phyloP scores from a whole-genome alignment of 768 basidiomycete species.

The Artomyces pyxidatus region DNA sequence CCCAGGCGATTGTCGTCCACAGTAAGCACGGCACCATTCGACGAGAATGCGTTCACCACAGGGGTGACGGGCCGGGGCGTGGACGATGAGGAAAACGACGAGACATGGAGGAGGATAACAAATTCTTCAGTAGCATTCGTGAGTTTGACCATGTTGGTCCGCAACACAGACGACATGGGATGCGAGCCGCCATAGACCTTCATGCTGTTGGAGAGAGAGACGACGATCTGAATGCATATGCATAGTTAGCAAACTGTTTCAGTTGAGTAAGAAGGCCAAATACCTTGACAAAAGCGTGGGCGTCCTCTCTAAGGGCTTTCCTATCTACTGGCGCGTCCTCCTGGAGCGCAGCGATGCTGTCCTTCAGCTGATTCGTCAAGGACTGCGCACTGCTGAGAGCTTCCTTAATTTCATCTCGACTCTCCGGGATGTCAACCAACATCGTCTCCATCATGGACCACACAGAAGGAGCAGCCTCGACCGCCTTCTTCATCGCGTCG shows the following conservation, averaged over 20 bases:
- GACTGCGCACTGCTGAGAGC: constrained; percentile 53
- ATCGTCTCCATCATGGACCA: constrained; percentile 79
- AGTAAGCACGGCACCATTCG: not conserved
- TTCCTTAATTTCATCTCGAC: constrained; percentile 39
- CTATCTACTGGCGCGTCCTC: constrained; percentile 48
- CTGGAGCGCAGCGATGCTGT: constrained; percentile 49
- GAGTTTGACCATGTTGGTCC: constrained; percentile 65
- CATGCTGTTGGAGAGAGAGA: constrained; percentile 66
- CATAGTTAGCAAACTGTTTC: not conserved
- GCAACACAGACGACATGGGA: constrained; percentile 51
- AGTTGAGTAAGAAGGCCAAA: constrained; percentile 10
- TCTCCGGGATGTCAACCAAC: constrained; percentile 38
- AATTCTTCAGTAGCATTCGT: constrained; percentile 84
- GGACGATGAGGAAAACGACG: constrained; percentile 61
- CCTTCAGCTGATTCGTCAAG: constrained; percentile 54
- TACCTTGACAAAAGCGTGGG: constrained; percentile 78
- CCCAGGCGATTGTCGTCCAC: not conserved
- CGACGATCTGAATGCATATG: constrained; percentile 46
- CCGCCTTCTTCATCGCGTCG: constrained; percentile 68
- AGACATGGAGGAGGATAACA: constrained; percentile 78
- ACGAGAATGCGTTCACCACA: constrained; percentile 7
- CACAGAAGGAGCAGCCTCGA: constrained; percentile 70
- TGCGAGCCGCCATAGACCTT: constrained; percentile 52
- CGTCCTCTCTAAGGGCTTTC: constrained; percentile 65
- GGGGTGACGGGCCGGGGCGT: constrained; percentile 56